Base-by-base conservation (phyloP, 2,329 filamentous ascomycete species). In the Arthroderma sp. region DNA sequence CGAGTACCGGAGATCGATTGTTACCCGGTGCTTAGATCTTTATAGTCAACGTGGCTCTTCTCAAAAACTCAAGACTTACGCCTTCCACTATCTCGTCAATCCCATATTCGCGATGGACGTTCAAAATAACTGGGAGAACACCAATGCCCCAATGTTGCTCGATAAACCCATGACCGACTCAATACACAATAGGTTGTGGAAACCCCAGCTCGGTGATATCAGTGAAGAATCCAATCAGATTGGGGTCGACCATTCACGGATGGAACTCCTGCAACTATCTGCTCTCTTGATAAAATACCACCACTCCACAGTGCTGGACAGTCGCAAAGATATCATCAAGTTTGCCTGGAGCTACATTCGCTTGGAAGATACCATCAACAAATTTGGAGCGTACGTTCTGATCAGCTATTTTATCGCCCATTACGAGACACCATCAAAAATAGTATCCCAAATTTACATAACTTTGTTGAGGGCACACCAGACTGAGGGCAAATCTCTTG, bases 281-380 rank as follows among this genome's bases (percentile, higher is more conserved):
- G 88, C 91, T 0, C 80, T 98, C 69, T 72, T 98, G 34, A 82
- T 98, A 64, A 98, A 98, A 60, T 94, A 96, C 57, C 86, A 98
- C 57, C 80, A 89, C 56, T 77, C 78, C 30, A 83, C 87, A 44
- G 75, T 98, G 1, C 84, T 93, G 53, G 91, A 96, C 56, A 81
- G 85, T 2, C 80, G 93, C 33, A 98, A 98, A 64, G 91, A 98
- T 52, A 89, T 98, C 50, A 98, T 98, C 58, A 96, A 95, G 65
- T 98, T 96, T 63, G 88, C 87, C 3, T 99, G 91, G 91, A 94
- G 88, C 11, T 96, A 94, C 59, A 98, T 98, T 56, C 80, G 85
- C 27, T 75, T 98, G n/a, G 93, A 99, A 58, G 91, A 99, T 62
- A 85, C 94, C 46, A 94, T 98, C 69, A 98, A 96, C 70, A 98